These are phyloP conservation scores for Sporothrix schenckii DNA, from an alignment of 2,329 filamentous ascomycete genomes.

Conservation along the genomic window DNA sequence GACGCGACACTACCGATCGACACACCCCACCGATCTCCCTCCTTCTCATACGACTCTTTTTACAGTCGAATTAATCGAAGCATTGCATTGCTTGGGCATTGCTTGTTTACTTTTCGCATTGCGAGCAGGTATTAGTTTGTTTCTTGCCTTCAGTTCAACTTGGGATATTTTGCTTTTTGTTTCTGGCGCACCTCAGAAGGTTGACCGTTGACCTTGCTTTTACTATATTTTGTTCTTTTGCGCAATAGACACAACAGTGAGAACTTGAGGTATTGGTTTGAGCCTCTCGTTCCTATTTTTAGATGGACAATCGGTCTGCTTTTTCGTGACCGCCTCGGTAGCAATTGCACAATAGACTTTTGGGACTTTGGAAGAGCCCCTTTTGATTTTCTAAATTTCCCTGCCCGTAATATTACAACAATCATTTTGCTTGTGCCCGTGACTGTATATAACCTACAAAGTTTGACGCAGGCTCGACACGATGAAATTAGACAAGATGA, in stretches of 20 bases:
- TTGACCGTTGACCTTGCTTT: not conserved
- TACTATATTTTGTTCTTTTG: not conserved
- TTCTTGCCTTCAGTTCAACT: not conserved
- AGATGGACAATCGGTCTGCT: not conserved
- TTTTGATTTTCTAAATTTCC: not conserved
- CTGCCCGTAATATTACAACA: not conserved
- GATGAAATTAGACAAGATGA: too few relatives aligned
- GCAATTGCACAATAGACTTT: conserved; percentile 16
- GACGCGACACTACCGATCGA: conserved; percentile 10
- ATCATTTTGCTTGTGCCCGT: not conserved
- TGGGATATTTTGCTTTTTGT: not conserved
- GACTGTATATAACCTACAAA: not conserved
- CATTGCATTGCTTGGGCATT: not conserved
- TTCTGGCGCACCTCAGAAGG: not conserved
- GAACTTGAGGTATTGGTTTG: not conserved
- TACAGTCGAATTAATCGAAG: not conserved
- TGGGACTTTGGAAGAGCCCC: not conserved
- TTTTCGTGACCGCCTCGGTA: not conserved
- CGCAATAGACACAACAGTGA: conserved; percentile 18
- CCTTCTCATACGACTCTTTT: not conserved
- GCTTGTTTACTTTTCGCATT: not conserved
- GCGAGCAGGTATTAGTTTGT: not conserved
- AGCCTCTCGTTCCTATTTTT: not conserved
- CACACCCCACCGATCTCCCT: conserved; percentile 3
- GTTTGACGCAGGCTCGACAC: not conserved